These are phyloP conservation scores for Debaryomyces coudertii DNA, from an alignment of 1,139 yeast species.

Conservation along the genomic window DNA sequence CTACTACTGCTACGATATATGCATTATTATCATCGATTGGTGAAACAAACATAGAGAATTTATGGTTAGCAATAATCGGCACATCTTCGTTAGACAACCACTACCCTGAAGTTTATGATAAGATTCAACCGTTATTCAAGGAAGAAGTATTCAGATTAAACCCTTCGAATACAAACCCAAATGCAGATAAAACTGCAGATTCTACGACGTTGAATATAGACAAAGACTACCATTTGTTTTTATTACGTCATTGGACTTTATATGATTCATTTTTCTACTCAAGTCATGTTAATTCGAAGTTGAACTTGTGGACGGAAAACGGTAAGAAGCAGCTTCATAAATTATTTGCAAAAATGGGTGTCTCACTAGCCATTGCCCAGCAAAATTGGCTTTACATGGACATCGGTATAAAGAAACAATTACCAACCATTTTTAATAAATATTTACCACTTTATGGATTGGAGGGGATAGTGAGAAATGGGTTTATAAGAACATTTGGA, in stretches of 20 bases:
- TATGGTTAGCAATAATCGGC: conserved; percentile 92
- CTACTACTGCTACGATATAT: conserved; percentile 79
- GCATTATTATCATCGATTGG: conserved; percentile 78
- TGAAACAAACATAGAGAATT: conserved; percentile 54
- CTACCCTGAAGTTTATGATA: conserved; percentile 76
- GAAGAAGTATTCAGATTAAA: conserved; percentile 82
- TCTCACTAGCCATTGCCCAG: conserved; percentile 82
- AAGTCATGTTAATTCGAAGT: conserved; percentile 83
- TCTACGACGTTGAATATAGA: conserved; percentile 68
- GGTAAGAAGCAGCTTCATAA: conserved; percentile 87
- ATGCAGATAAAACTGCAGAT: conserved; percentile 56
- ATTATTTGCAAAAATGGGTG: conserved; percentile 95
- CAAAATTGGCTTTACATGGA: conserved; percentile 95
- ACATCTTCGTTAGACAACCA: conserved; percentile 78
- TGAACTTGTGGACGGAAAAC: conserved; percentile 88
- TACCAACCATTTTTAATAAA: conserved; percentile 69
- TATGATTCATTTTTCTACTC: conserved; percentile 91
- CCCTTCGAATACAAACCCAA: conserved; percentile 27
- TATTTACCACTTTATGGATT: conserved; percentile 78
- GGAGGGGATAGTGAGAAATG: conserved; percentile 82
- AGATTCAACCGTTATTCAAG: conserved; percentile 69
- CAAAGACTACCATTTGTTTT: conserved; percentile 81
- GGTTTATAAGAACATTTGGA: conserved; percentile 85
- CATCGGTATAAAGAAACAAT: conserved; percentile 70
- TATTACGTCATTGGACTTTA: conserved; percentile 90